Conservation (phyloP, 495 filamentous ascomycete genomes). For the Amphirosellinia nigrospora region DNA sequence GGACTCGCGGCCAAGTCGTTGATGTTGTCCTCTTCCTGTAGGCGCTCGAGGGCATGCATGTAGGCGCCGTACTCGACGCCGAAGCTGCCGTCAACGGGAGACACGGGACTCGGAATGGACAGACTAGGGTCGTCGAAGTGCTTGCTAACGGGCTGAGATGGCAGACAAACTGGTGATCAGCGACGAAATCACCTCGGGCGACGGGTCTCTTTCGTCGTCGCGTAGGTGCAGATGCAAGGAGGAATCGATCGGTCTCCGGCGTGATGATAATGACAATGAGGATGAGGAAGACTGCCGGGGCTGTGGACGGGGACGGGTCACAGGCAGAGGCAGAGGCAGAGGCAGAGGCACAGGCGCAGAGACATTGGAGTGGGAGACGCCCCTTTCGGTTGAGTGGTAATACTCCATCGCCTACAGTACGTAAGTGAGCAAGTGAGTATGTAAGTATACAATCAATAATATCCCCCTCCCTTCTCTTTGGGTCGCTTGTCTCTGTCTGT, state of each 20-base stretch:
- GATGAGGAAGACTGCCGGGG: no score
- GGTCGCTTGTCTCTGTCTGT: neutral
- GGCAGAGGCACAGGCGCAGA: constrained; percentile 25
- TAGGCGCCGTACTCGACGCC: constrained; percentile 74
- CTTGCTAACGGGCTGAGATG: constrained; percentile 75
- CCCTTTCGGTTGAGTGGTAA: constrained; percentile 11
- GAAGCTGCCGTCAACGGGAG: constrained; percentile 61
- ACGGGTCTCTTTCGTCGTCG: constrained; percentile 55
- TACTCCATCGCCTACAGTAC: neutral
- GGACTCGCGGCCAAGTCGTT: constrained; percentile 72
- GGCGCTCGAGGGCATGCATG: constrained; percentile 45
- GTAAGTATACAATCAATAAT: no score
- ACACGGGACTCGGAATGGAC: constrained; percentile 51
- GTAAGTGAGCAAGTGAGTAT: neutral
- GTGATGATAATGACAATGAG: no score
- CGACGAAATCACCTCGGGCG: constrained; percentile 91
- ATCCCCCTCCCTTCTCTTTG: neutral
- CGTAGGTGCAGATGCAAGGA: constrained; percentile 39
- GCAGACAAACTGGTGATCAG: constrained; percentile 90
- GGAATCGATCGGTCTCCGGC: constrained; percentile 46
- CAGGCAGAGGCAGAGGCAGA: neutral
- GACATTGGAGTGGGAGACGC: constrained; percentile 1
- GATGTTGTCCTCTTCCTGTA: constrained; percentile 64
- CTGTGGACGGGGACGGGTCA: constrained; percentile 44
- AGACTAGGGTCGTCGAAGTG: constrained; percentile 71